Conservation (phyloP, 257 asterid species). For the Lithospermum erythrorhizon region DNA sequence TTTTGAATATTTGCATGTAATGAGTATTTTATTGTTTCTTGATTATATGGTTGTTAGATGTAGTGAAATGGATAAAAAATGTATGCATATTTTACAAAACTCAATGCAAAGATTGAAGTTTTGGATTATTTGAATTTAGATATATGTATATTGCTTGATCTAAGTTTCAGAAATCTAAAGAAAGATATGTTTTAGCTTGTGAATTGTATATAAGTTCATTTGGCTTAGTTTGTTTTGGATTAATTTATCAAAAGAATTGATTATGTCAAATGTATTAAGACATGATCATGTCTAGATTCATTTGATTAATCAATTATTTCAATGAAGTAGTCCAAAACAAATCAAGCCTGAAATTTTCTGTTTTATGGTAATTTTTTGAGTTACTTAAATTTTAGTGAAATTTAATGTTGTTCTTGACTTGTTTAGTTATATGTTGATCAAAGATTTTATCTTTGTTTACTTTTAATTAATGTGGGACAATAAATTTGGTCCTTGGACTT, state of each 20-base stretch:
- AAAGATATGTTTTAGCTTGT: neutral
- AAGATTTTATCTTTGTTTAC: conserved; percentile 17
- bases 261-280: too few relatives aligned
- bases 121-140: conserved; percentile 11
- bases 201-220: conserved; percentile 18
- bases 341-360: conserved; percentile 22
- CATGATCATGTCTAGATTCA: conserved; percentile 12
- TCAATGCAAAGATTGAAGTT: conserved; percentile 37
- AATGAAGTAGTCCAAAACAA: too few relatives aligned
- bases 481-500: conserved; percentile 21
- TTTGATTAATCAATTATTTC: conserved; percentile 22
- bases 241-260: too few relatives aligned
- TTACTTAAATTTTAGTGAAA: conserved; percentile 18
- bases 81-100: conserved; percentile 9
- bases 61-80: conserved; percentile 39
- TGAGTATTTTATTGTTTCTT: neutral
- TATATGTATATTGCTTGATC: conserved; percentile 45
- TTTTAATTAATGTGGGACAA: conserved; percentile 6
- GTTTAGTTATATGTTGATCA: conserved; percentile 7
- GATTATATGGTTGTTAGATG: too few relatives aligned
- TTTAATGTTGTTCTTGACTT: conserved; percentile 9
- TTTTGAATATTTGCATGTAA: conserved; percentile 2
- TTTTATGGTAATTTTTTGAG: conserved; percentile 15
- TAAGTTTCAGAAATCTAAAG: conserved; percentile 33
- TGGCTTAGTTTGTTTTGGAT: too few relatives aligned